Base-by-base conservation (phyloP, 139 green algal species). In the Nannochloris sp. region DNA sequence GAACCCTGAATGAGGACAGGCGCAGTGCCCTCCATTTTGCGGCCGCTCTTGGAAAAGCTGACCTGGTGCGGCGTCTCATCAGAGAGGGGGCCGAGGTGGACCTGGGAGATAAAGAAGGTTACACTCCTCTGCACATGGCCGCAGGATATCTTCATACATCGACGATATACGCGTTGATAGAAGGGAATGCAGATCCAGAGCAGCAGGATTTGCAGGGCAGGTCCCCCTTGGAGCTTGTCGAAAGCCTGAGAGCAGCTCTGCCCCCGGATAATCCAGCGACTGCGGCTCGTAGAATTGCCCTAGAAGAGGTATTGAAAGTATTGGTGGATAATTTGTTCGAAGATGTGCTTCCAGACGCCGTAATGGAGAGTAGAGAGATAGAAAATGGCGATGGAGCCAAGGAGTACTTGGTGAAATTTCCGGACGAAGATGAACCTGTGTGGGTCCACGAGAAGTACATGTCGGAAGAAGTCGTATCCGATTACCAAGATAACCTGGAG, bases 121-220 rank as follows among this genome's bases (percentile, higher is more conserved):
- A 87, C 76, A 94, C 87, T 3, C 82, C 87, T 0, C 73, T 94
- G 53, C 87, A 94, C 72, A 91, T 94, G 83, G 85, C 87, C 1
- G 75, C 79, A 12, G 80, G 85, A 14, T 89, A 90, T 73, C 79
- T 87, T 56, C 85, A 89, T 72, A 82, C 72, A 3, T 29, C 49
- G 15, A 73, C 66, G 25, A 85, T 91, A 56, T 56, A 61, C 4
- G 71, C 57, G 34, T 79, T 92, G 68, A 66, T 90, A 8, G 73
- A 85, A 51, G 71, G 64, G 1, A 84, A 81, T 3, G 81, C 82
- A 0, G 79, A 90, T 61, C 83, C 87, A 0, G 73, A 88, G 69
- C 48, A 71, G 44, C 25, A 64, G 27, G 82, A 87, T 66, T 59
- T 53, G 51, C 57, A 71, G 57, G 72, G 73, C 55, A 67, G 25